Base-by-base conservation (phyloP, 768 basidiomycete genomes). In the Holtermannia corniformis region DNA sequence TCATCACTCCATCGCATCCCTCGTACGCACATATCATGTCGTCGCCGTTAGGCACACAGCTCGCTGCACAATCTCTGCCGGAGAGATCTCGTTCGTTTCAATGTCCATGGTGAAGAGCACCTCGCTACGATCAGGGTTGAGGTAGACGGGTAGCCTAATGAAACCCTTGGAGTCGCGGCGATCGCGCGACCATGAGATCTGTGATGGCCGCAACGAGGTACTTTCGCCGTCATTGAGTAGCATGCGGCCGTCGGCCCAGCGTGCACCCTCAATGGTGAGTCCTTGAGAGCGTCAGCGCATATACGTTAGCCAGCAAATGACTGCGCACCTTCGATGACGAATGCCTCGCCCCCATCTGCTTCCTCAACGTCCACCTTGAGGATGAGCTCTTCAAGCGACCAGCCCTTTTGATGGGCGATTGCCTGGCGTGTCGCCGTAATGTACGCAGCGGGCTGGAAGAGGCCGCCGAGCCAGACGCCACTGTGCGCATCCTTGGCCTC, bases 401-500 rank as follows among this genome's bases (percentile, higher is more conserved):
- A 88, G 59, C 83, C 82, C 75, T 85, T 89, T 51, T 83, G 78
- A 68, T 96, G 92, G 1, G 93, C 95, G 3, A 91, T 86, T n/a
- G 87, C 82, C 72, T 99, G 93, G 47, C 93, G 79, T 1, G 90
- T 92, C 1, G 93, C 93, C 0, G 93, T 96, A 63, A 97, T 80
- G 69, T 90, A 97, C 2, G 91, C 92, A 65, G 92, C 88, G 0
- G 93, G 95, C 80, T 87, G 91, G 79, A 97, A 96, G 52, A 99
- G 72, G 0, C 88, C 87, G 21, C 93, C 91, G 13, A 97, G 80
- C 86, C 88, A 89, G 43, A 95, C 86, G 72, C 87, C 82, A 86
- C 75, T 60, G 86, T 77, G 58, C 75, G 40, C 47, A 5, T 45
- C 47, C 4, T 48, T 73, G 63, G 78, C 82, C 57, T 84, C 82